A percentile compares a stretch with the other conserved stretches of the same genome.
Conservation (phyloP, 768 basidiomycete genomes). For the Podaxis mareebaensis region DNA sequence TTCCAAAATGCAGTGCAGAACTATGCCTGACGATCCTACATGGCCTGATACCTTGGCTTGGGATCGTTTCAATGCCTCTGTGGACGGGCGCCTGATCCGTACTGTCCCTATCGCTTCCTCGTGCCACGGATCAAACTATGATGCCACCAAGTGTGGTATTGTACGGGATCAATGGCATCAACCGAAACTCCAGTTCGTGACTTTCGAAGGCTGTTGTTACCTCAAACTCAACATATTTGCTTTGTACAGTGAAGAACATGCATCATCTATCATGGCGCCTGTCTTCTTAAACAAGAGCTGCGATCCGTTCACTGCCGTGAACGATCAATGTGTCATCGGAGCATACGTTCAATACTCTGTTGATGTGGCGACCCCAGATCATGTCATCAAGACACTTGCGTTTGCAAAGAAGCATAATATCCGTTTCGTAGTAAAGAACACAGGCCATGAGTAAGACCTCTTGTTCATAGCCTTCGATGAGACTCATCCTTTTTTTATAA, state of each 20-base stretch:
- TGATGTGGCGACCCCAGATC: slow-evolving; percentile 20
- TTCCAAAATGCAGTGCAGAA: neutral
- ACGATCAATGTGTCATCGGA: slow-evolving; percentile 18
- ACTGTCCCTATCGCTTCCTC: slow-evolving; percentile 12
- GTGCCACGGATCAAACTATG: slow-evolving; percentile 3
- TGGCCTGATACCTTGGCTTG: slow-evolving; percentile 16
- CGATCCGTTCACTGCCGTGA: slow-evolving; percentile 18
- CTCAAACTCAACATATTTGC: neutral
- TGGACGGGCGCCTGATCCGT: slow-evolving; percentile 17
- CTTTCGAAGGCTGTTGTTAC: neutral
- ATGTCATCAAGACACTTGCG: slow-evolving; percentile 23
- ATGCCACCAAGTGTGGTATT: neutral
- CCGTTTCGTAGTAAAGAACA: slow-evolving; percentile 26
- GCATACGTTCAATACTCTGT: slow-evolving; percentile 21
- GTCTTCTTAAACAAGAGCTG: slow-evolving; percentile 21
- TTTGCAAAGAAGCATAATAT: slow-evolving; percentile 24
- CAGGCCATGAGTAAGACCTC: slow-evolving; percentile 22
- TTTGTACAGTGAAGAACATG: slow-evolving; percentile 3
- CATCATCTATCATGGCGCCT: slow-evolving; percentile 15
- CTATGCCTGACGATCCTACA: slow-evolving; percentile 15
- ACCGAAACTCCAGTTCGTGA: slow-evolving; percentile 9
- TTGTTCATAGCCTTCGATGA: neutral
- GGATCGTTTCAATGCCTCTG: slow-evolving; percentile 18
- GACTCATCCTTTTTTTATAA: neutral
- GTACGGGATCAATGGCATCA: slow-evolving; percentile 8